Base-by-base conservation (phyloP, 148 eudicot genomes). In the Rhododendron mucronatum region DNA sequence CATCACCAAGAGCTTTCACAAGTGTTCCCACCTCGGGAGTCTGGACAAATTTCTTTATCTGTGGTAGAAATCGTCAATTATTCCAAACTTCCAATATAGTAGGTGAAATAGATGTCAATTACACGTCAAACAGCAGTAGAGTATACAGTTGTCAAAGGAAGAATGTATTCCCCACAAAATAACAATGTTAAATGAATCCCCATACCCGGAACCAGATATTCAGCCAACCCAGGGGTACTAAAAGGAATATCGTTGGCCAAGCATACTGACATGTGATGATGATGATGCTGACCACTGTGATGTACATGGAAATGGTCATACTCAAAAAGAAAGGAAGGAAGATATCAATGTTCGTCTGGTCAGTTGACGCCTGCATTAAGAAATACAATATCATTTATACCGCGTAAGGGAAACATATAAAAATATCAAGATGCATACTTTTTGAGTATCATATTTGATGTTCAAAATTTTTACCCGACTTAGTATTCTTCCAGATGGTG, bases 401-500 rank as follows among this genome's bases (percentile, higher is more conserved):
- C 50, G 10, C 20, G 3, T 23, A 48, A 12, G 59, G 7, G 53
- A 21, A 33, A 14, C n/a, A 21, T 48, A 37, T 82, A 33, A 81
- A 81, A 7, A 30, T 9, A 33, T 82, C n/a, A 53, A 78, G 16
- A 50, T 39, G 50, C 45, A 48, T 39, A 77, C 10, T 20, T 14
- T 14, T 5, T 39, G 48, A 33, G 50, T 30, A 85, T 63, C n/a
- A 13, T 20, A 63, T 59, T 53, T 33, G 83, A 18, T 28, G 71
- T 28, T 50, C 6, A 79, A 85, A 88, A 53, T 39, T 69, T 81
- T 93, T 90, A 96, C 99, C 98, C 99, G 92, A 88, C 95, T 97
- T 44, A 97, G 89, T 79, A 97, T 93, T 90, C 99, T 94, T 88
- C 99, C 99, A 0, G 99, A 97, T 82, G 99, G 99, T 59, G 98